These are phyloP conservation scores for Coemansia sp. DNA, from an alignment of 192 early-diverging fungal genomes.

Conservation along the genomic window DNA sequence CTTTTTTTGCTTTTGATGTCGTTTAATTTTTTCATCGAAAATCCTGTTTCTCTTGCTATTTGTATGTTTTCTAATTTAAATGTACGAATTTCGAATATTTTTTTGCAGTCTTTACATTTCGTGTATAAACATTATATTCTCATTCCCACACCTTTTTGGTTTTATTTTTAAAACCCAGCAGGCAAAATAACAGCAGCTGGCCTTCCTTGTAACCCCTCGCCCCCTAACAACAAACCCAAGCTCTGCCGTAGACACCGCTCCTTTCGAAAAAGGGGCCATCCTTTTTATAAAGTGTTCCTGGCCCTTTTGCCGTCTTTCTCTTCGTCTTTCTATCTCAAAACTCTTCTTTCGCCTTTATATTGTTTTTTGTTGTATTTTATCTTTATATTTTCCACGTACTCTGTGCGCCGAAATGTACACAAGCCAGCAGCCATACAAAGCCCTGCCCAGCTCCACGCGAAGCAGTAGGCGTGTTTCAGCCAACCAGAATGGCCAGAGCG, in stretches of 20 bases:
- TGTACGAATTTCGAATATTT: no score
- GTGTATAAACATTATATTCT: not conserved
- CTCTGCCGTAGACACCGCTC: no score
- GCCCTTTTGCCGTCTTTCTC: not conserved
- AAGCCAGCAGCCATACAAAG: conserved; percentile 39
- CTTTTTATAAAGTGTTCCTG: not conserved
- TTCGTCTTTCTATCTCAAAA: not conserved
- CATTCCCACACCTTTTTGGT: not conserved
- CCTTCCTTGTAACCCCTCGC: no score
- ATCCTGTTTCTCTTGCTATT: no score
- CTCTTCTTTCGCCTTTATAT: not conserved
- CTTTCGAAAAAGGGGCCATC: no score
- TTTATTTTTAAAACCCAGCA: conserved; percentile 4
- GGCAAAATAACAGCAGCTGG: no score
- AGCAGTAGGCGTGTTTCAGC: conserved; percentile 39
- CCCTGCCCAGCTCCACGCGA: conserved; percentile 45
- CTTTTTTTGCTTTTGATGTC: no score
- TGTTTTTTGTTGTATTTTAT: not conserved
- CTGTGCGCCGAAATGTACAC: conserved; percentile 21
- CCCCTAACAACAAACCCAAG: no score
- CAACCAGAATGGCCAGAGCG: conserved; percentile 8
- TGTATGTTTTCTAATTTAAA: no score
- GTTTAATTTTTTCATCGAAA: no score
- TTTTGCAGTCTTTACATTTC: no score
- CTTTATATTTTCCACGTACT: not conserved